Evolutionary conservation across 2,329 filamentous ascomycete genomes (phyloP), one percentile per base, ranked within the genome.

Genomic region (Aspergillus tubingensis): DNA sequence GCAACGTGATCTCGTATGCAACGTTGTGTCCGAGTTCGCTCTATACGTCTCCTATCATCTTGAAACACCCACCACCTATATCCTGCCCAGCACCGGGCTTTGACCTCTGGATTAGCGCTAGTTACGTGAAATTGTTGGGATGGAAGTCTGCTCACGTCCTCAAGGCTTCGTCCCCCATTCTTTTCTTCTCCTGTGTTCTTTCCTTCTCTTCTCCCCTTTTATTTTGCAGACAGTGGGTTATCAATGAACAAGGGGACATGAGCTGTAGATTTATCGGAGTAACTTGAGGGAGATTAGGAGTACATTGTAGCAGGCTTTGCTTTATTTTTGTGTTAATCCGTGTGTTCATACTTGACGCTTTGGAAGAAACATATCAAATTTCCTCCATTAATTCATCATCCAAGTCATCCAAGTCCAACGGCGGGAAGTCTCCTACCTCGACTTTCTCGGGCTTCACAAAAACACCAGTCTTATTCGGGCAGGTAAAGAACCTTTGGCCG

Each of bases 401-500:
- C 60, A 83, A 70, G 61, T 86, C 83, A 62, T 83, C 82, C 60
- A 79, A 53, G 3, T 74, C 77, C 61, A 85, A 65, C 3, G 80
- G 78, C 3, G 80, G 80, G 60, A 85, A 88, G 62, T 87, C 83
- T 7, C 86, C 86, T 3, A 85, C 80, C 71, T 88, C 83, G 11
- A 88, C 80, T 65, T 86, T 82, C 68, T 88, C 86, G 10, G 86
- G 82, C 64, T 86, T 80, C 1, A 87, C 84, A 69, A 88, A 87
- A 10, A 85, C 83, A 13, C 86, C 86, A 39, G 83, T 83, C 19
- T 80, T 79, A 47, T 74, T 76, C 43, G 80, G 81, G 62, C 84
- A 82, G 21, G 73, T 70, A 61, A 88, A 89, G 72, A 88, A 87
- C 57, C 81, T 77, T 65, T 76, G 74, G 15, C 80, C 80, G 59